phyloP scores from a whole-genome alignment of 148 eudicot species.

The Nyssa sinensis region DNA sequence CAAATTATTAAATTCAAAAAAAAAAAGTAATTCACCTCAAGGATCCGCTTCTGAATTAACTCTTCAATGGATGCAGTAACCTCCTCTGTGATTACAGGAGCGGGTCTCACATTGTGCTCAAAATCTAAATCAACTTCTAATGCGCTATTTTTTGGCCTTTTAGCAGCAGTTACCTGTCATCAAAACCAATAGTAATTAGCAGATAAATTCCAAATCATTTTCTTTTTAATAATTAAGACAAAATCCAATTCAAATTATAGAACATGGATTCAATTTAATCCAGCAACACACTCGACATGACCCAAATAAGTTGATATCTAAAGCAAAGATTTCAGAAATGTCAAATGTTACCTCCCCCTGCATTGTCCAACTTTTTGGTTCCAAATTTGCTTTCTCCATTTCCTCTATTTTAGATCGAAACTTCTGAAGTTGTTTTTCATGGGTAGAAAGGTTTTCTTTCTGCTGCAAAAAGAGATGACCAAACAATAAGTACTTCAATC shows the following conservation, averaged over 20 bases:
- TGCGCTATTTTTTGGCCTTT: conserved; percentile 95
- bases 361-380: conserved; percentile 86
- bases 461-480: conserved; percentile 31
- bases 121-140: conserved; percentile 91
- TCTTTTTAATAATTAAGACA: too few relatives aligned
- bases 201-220: too few relatives aligned
- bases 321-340: neutral
- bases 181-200: conserved; percentile 10
- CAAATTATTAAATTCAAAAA: neutral
- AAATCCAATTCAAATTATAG: neutral
- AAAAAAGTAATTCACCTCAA: conserved; percentile 52
- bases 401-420: conserved; percentile 62
- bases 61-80: conserved; percentile 82
- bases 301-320: conserved; percentile 13
- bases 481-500: conserved; percentile 9
- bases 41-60: conserved; percentile 77
- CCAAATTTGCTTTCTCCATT: conserved; percentile 85
- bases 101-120: conserved; percentile 89
- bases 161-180: conserved; percentile 74
- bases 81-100: conserved; percentile 94
- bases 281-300: neutral
- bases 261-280: neutral
- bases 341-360: conserved; percentile 71
- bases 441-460: conserved; percentile 61
- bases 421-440: conserved; percentile 67